Base-by-base conservation (phyloP, 2,329 filamentous ascomycete species). In the Neospermospora avenae region DNA sequence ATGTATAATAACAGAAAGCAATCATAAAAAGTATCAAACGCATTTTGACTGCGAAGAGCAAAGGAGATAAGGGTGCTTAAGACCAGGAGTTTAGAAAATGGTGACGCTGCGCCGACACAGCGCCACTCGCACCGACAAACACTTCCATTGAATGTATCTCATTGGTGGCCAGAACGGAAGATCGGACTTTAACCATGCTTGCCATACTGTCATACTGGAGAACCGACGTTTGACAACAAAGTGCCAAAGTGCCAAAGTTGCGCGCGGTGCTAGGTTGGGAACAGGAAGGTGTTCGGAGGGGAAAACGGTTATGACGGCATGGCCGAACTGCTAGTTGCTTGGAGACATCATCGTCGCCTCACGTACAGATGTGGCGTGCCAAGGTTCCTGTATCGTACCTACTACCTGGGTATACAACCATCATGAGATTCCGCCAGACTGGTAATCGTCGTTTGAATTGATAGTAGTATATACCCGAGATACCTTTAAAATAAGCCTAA, bases 61-160 rank as follows among this genome's bases (percentile, higher is more conserved):
- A 45, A 46, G 53, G 53, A 55, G 53, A 45, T 45, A 55, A 46
- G 28, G 20, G 13, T 37, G 22, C 25, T 46, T 45, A 24, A n/a
- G 48, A 24, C 4, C 18, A 55, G 35, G 53, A 55, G 25, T 45
- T 51, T 46, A 37, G 28, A 28, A 16, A 13, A 18, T 55, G 53
- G 6, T 22, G 39, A 25, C 39, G 52, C 53, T 41, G 39, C 39
- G 52, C 53, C 53, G 53, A 55, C 53, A 45, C 28, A 10, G 39
- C 39, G 53, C 45, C 41, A 34, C 18, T 41, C 28, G 28, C 28
- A 31, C 28, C 28, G 11, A 46, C 28, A 11, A 28, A 35, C 13
- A 18, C 28, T 11, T 24, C 41, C 28, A 55, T 16, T 41, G 24
- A 42, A 55, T 22, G 5, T 31, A 5, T 31, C 11, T 20, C 24